A percentile compares a stretch with the other conserved stretches of the same genome.
Conservation (phyloP, 345 rosid genomes). For the Dovyalis caffra region DNA sequence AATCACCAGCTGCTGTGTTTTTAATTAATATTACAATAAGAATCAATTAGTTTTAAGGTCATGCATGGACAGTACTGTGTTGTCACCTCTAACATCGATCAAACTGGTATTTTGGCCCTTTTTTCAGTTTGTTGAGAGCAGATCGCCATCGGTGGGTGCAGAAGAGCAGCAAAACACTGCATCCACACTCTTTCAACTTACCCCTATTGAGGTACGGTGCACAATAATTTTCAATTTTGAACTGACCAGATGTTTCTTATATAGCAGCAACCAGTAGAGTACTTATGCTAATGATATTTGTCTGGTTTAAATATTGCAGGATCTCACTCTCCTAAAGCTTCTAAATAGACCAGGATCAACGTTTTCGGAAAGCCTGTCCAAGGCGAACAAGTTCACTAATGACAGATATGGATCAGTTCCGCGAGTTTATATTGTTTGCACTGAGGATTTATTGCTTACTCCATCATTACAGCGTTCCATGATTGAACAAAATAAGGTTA, state of each 20-base stretch:
- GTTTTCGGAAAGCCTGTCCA: neutral
- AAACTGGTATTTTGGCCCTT: too few species aligned
- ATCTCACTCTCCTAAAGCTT: neutral
- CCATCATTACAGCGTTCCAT: constrained; percentile 30
- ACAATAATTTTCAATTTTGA: neutral
- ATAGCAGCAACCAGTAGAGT: neutral
- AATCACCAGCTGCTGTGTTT: too few species aligned
- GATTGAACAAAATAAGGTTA: constrained; percentile 14
- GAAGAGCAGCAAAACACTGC: neutral
- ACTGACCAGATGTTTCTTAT: neutral
- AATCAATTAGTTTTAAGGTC: too few species aligned
- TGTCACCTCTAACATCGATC: too few species aligned
- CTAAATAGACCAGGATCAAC: neutral
- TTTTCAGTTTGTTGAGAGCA: too few species aligned
- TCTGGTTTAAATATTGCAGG: neutral
- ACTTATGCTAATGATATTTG: neutral
- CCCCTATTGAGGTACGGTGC: neutral
- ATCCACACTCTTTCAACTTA: neutral
- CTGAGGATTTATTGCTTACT: constrained; percentile 21
- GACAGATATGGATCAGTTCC: constrained; percentile 8
- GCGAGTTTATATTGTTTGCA: constrained; percentile 24
- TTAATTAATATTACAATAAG: too few species aligned
- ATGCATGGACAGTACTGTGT: too few species aligned
- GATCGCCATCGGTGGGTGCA: too few species aligned
- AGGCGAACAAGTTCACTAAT: neutral